phyloP scores from a whole-genome alignment of 176 grass and related monocot genomes.

The Melocanna baccifera region DNA sequence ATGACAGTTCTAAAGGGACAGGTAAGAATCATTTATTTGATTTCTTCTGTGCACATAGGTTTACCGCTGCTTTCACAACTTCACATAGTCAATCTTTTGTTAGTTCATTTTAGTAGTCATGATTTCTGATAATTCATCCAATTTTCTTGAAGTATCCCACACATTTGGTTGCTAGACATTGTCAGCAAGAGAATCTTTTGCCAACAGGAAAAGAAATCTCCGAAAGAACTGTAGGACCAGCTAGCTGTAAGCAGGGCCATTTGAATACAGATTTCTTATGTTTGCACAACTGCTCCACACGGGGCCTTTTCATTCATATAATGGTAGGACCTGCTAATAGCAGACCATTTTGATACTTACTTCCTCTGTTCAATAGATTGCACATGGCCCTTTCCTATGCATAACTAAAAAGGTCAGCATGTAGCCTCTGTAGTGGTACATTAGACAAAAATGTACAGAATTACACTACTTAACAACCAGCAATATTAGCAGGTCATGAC shows the following conservation, averaged over 20 bases:
- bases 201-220: conserved; percentile 15
- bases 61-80: neutral
- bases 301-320: neutral
- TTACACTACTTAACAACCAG: neutral
- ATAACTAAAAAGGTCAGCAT: conserved; percentile 26
- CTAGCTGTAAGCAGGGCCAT: conserved; percentile 25
- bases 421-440: neutral
- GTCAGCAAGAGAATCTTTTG: conserved; percentile 19
- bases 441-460: conserved; percentile 6
- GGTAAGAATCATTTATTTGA: conserved; percentile 42
- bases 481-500: conserved; percentile 4
- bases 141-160: neutral
- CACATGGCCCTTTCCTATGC: conserved; percentile 13
- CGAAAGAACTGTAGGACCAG: conserved; percentile 23
- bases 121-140: conserved; percentile 5
- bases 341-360: neutral
- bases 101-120: conserved; percentile 15
- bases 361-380: conserved; percentile 12
- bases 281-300: neutral
- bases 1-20: conserved; percentile 78
- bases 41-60: conserved; percentile 4
- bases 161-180: neutral
- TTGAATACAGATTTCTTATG: conserved; percentile 1
- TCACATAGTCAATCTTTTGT: neutral
- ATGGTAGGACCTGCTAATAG: neutral